Evolutionary conservation across 208 protist genomes (phyloP).

Genomic region (Giardia muris): DNA sequence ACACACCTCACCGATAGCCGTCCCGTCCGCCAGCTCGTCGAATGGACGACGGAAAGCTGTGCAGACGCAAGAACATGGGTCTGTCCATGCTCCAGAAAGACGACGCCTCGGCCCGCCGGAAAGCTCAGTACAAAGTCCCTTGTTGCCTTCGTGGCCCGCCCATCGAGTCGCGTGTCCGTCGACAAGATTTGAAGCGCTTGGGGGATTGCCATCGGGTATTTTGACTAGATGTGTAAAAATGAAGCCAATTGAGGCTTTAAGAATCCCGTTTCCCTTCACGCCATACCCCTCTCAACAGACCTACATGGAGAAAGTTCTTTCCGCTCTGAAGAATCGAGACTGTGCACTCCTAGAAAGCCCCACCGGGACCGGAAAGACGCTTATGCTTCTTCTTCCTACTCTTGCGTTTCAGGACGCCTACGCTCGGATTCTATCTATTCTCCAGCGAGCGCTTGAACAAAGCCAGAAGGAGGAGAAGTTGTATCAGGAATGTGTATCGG

Average conservation of each 20-base stretch:
- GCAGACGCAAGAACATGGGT: not conserved
- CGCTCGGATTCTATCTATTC: not conserved
- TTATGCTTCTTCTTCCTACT: not conserved
- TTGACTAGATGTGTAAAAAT: no score
- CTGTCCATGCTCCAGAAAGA: not conserved
- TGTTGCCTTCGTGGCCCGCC: not conserved
- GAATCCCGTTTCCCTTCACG: not conserved
- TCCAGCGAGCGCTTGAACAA: no score
- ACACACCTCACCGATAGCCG: not conserved
- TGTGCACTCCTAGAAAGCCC: not conserved
- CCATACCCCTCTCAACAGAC: not conserved
- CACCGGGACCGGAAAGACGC: not conserved
- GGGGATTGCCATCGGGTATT: not conserved
- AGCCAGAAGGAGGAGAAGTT: no score
- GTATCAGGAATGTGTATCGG: no score
- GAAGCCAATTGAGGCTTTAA: not conserved
- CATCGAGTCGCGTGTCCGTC: not conserved
- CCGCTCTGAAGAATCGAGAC: not conserved
- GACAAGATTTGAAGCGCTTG: not conserved
- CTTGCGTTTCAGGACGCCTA: not conserved
- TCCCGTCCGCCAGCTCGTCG: not conserved
- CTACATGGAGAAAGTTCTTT: not conserved
- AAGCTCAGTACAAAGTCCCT: not conserved
- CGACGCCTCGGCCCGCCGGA: not conserved
- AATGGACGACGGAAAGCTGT: not conserved